phyloP scores from a whole-genome alignment of 768 basidiomycete genomes.

The Serpula lacrymans region DNA sequence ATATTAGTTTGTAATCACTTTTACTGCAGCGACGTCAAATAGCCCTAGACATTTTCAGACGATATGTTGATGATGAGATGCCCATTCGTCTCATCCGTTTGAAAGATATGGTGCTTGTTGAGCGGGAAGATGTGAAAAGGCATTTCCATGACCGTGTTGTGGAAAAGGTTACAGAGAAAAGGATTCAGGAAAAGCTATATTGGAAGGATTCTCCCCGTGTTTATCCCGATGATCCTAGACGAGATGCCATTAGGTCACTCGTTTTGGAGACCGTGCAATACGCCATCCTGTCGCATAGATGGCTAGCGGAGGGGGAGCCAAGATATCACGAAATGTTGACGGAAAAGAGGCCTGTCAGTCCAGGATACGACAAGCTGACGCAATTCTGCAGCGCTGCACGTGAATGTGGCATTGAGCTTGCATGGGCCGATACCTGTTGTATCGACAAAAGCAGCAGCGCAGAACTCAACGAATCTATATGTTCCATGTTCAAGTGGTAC shows the following conservation, averaged over 20 bases:
- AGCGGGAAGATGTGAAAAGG: not conserved
- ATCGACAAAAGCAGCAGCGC: slow-evolving; percentile 13
- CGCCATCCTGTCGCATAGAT: slow-evolving; percentile 15
- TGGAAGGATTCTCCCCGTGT: too few species aligned
- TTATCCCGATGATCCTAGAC: not conserved
- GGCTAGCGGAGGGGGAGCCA: slow-evolving; percentile 11
- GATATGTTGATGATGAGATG: too few species aligned
- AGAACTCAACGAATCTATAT: slow-evolving; percentile 12
- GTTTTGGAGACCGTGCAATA: slow-evolving; percentile 7
- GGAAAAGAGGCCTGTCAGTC: too few species aligned
- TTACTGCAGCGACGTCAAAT: too few species aligned
- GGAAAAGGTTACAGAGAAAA: not conserved
- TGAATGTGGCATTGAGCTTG: not conserved
- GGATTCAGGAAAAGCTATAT: too few species aligned
- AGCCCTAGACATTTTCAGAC: too few species aligned
- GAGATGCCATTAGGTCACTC: not conserved
- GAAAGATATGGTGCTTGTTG: not conserved
- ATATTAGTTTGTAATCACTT: too few species aligned
- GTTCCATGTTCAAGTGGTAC: slow-evolving; percentile 15
- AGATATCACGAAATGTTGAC: slow-evolving; percentile 7
- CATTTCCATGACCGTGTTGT: not conserved
- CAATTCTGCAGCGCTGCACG: not conserved
- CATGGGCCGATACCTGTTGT: slow-evolving; percentile 8
- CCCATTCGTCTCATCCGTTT: not conserved
- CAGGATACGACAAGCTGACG: not conserved